Evolutionary conservation across 2,329 filamentous ascomycete species (phyloP).

Genomic region (Penicillium sp.): DNA sequence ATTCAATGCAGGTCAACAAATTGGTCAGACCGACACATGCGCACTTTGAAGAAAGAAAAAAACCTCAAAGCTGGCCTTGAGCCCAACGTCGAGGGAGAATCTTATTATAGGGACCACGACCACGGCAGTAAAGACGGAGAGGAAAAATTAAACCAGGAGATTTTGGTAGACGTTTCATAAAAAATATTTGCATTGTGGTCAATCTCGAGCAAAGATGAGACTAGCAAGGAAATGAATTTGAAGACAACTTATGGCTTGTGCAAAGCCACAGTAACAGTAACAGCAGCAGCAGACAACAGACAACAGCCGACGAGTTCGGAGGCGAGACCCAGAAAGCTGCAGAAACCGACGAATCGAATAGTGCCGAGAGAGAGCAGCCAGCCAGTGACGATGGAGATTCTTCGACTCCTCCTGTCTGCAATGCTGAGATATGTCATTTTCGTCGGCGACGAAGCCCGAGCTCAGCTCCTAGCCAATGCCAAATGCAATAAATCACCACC

Average conservation of each 20-base stretch:
- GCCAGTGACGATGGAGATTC: constrained; percentile 24
- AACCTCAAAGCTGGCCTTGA: constrained; percentile 16
- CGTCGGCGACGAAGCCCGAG: constrained; percentile 21
- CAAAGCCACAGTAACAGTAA: neutral
- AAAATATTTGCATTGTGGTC: constrained; percentile 6
- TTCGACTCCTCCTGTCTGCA: constrained; percentile 13
- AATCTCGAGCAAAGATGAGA: constrained; percentile 13
- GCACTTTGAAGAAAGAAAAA: constrained; percentile 14
- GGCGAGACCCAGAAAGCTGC: constrained; percentile 32
- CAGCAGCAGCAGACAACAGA: constrained; percentile 2
- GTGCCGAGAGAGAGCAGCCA: constrained; percentile 12
- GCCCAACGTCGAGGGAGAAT: constrained; percentile 7
- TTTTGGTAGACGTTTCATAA: constrained; percentile 26
- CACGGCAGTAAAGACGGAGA: neutral
- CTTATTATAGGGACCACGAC: constrained; percentile 23
- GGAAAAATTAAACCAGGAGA: neutral
- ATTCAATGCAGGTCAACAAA: constrained; percentile 22
- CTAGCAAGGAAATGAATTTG: constrained; percentile 20
- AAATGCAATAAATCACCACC: constrained; percentile 27
- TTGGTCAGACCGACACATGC: constrained; percentile 26
- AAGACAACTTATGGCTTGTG: constrained; percentile 20
- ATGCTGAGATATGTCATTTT: constrained; percentile 37
- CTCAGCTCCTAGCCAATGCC: constrained; percentile 28
- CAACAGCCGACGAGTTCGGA: constrained; percentile 13
- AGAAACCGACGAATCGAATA: constrained; percentile 25